Evolutionary conservation across 768 basidiomycete species (phyloP).

Genomic region (Trametopsis cervina): DNA sequence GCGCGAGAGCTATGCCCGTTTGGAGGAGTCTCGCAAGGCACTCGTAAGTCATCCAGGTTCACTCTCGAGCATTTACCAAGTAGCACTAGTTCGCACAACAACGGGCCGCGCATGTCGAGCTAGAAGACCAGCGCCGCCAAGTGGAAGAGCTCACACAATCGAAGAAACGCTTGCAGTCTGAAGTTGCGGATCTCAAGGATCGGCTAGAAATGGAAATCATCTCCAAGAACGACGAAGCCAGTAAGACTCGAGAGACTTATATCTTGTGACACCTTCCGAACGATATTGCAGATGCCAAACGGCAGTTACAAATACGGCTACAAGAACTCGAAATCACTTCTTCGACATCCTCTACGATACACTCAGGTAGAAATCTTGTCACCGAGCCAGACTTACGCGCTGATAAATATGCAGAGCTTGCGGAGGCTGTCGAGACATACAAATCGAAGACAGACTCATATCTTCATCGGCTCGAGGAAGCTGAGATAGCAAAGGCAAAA

Average conservation of each 20-base stretch:
- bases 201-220: conserved; percentile 45
- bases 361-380: conserved; percentile 37
- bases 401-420: conserved; percentile 40
- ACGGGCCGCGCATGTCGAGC: conserved; percentile 52
- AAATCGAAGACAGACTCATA: conserved; percentile 55
- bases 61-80: background rate
- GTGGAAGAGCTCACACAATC: conserved; percentile 48
- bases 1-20: conserved; percentile 51
- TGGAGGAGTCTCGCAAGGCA: conserved; percentile 68
- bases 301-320: conserved; percentile 49
- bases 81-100: conserved; percentile 54
- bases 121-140: conserved; percentile 59
- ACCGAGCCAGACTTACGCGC: background rate
- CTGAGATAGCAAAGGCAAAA: conserved; percentile 63
- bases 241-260: conserved; percentile 29
- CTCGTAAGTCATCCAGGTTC: conserved; percentile 37
- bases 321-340: conserved; percentile 60
- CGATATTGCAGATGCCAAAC: conserved; percentile 41
- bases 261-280: background rate
- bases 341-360: conserved; percentile 51
- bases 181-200: conserved; percentile 45
- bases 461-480: conserved; percentile 54
- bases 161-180: conserved; percentile 53
- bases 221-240: conserved; percentile 50
- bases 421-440: conserved; percentile 56